These are phyloP conservation scores for Xylaria sp. DNA, from an alignment of 2,329 filamentous ascomycete species.

Conservation along the genomic window DNA sequence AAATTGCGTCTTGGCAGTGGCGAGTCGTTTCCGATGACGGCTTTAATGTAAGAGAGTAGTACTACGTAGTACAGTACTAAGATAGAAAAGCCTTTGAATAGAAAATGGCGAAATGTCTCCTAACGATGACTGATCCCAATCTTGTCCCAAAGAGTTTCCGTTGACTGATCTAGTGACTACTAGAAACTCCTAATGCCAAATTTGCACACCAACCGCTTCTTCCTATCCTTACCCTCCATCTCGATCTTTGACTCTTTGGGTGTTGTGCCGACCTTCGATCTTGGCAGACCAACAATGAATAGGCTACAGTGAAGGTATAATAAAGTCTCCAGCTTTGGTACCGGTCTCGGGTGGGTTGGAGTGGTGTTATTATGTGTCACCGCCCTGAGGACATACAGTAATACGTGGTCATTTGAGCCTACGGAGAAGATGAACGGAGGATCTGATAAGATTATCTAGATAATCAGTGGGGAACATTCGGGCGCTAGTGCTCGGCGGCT, in stretches of 20 bases:
- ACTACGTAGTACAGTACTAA: neutral
- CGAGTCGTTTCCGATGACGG: neutral
- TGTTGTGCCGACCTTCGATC: neutral
- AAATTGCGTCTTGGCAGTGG: constrained; percentile 1
- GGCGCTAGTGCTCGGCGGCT: constrained; percentile 8
- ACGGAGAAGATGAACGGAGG: neutral
- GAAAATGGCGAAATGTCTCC: no score
- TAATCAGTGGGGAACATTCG: constrained; percentile 12
- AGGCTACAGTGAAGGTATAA: neutral
- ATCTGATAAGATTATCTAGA: constrained; percentile 30
- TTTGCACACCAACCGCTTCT: neutral
- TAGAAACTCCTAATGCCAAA: neutral
- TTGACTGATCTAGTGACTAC: neutral
- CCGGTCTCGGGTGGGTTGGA: neutral
- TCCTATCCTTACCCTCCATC: neutral
- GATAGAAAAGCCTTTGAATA: neutral
- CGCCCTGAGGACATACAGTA: neutral
- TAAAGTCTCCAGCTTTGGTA: neutral
- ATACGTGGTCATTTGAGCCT: neutral
- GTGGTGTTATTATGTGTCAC: neutral
- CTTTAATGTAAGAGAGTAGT: neutral
- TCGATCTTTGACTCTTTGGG: neutral
- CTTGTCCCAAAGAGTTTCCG: neutral
- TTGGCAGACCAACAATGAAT: neutral
- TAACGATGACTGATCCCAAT: neutral